Conservation (phyloP, 257 asterid genomes). For the Solanum ossicruentum region DNA sequence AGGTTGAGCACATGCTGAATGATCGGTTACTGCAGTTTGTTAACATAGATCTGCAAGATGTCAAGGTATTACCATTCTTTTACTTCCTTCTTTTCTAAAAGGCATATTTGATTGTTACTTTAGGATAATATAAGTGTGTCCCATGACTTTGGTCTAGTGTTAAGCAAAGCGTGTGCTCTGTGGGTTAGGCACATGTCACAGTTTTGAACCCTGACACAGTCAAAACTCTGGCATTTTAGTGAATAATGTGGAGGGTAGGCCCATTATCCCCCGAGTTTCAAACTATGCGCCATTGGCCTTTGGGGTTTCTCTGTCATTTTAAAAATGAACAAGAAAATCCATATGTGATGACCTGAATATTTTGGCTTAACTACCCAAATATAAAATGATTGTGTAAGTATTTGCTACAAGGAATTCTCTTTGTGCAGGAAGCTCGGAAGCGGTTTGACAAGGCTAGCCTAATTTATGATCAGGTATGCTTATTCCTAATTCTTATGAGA, state of each 20-base stretch:
- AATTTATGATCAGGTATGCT: slow-evolving; percentile 85
- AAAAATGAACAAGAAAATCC: neutral
- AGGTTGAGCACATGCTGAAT: slow-evolving; percentile 95
- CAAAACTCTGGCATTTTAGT: neutral
- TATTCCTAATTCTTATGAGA: neutral
- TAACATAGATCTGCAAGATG: slow-evolving; percentile 85
- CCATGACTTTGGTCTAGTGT: neutral
- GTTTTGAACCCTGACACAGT: neutral
- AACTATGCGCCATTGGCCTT: neutral
- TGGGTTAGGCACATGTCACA: neutral
- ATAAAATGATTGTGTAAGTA: neutral
- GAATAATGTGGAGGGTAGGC: neutral
- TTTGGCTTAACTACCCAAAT: neutral
- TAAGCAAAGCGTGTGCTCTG: neutral
- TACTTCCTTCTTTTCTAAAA: neutral
- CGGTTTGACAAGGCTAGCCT: slow-evolving; percentile 97
- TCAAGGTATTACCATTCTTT: slow-evolving; percentile 61
- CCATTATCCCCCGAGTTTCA: neutral
- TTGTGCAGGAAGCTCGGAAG: slow-evolving; percentile 91
- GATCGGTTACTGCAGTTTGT: slow-evolving; percentile 89
- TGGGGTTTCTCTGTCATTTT: neutral
- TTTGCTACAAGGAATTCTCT: slow-evolving; percentile 14
- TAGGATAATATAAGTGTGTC: neutral
- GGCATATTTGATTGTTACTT: neutral
- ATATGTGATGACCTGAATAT: neutral